These are phyloP conservation scores for Vaccinium darrowii DNA, from an alignment of 148 eudicot species.

Conservation along the genomic window DNA sequence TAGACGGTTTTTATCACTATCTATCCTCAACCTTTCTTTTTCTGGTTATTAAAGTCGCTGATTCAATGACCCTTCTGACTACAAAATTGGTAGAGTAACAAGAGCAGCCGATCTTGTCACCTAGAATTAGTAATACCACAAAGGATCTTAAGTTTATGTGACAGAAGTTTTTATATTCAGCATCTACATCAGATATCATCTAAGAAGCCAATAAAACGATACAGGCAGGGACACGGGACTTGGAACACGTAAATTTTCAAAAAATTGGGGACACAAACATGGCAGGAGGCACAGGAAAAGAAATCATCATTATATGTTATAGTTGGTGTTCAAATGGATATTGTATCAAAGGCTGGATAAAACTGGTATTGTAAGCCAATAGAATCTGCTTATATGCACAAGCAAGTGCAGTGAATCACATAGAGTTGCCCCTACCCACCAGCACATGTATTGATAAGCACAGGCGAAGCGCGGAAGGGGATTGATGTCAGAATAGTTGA, in stretches of 20 bases:
- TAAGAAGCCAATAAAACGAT: not conserved
- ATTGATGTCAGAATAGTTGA: not conserved
- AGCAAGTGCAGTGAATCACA: not conserved
- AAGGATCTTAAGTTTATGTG: not conserved
- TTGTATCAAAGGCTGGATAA: not conserved
- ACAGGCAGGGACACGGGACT: not conserved
- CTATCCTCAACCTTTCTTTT: not conserved
- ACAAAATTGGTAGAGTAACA: not conserved
- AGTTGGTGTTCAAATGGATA: not conserved
- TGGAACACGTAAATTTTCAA: not conserved
- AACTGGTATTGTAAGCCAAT: not conserved
- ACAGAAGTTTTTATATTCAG: not conserved
- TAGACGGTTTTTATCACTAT: not conserved
- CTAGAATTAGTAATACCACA: not conserved
- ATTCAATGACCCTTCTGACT: not conserved
- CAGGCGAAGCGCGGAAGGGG: not conserved
- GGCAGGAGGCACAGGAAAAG: not conserved
- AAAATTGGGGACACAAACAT: not conserved
- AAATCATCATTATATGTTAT: not conserved
- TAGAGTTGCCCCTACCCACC: not conserved
- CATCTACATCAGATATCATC: not conserved
- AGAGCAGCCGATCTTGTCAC: not conserved
- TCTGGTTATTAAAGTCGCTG: not conserved
- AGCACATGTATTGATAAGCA: not conserved
- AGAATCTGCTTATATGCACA: not conserved